phyloP scores from a whole-genome alignment of 2,329 filamentous ascomycete species.

The Aspergillus fumigatiaffinis region DNA sequence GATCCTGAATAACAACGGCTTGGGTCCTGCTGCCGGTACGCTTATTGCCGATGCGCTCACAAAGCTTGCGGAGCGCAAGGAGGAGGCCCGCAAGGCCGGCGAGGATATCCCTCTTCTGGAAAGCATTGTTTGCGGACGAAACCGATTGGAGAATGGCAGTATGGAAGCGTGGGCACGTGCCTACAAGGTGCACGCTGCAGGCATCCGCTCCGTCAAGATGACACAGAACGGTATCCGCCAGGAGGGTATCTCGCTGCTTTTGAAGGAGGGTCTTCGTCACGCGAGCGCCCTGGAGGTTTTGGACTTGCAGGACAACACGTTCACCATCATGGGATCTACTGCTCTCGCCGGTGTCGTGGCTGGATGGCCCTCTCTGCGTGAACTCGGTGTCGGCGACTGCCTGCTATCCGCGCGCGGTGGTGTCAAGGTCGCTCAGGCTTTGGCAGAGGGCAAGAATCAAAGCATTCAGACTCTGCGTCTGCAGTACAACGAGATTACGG shows the following conservation, averaged over 20 bases:
- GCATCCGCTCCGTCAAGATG: constrained; percentile 88
- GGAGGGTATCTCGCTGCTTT: constrained; percentile 79
- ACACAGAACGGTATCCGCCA: constrained; percentile 96
- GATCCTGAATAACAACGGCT: constrained; percentile 96
- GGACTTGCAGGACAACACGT: constrained; percentile 97
- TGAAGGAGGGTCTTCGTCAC: constrained; percentile 73
- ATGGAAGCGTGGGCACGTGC: constrained; percentile 94
- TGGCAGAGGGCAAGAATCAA: constrained; percentile 70
- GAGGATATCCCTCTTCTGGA: constrained; percentile 78
- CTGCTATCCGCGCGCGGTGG: constrained; percentile 75
- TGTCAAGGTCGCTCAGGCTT: constrained; percentile 66
- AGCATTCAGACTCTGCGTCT: constrained; percentile 77
- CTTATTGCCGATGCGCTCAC: constrained; percentile 84
- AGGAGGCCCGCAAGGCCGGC: constrained; percentile 57
- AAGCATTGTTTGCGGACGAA: constrained; percentile 95
- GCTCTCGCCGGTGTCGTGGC: constrained; percentile 72
- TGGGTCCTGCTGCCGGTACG: constrained; percentile 86
- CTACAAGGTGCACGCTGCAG: constrained; percentile 72
- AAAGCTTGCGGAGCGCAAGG: constrained; percentile 78
- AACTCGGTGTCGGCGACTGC: constrained; percentile 87
- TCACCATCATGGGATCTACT: constrained; percentile 74
- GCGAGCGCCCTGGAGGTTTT: constrained; percentile 67
- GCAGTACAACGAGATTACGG: constrained; percentile 92
- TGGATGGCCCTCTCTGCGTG: constrained; percentile 70
- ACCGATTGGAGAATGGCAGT: constrained; percentile 89